Conservation (phyloP, 2,329 filamentous ascomycete species). For the Aspergillus sp. region DNA sequence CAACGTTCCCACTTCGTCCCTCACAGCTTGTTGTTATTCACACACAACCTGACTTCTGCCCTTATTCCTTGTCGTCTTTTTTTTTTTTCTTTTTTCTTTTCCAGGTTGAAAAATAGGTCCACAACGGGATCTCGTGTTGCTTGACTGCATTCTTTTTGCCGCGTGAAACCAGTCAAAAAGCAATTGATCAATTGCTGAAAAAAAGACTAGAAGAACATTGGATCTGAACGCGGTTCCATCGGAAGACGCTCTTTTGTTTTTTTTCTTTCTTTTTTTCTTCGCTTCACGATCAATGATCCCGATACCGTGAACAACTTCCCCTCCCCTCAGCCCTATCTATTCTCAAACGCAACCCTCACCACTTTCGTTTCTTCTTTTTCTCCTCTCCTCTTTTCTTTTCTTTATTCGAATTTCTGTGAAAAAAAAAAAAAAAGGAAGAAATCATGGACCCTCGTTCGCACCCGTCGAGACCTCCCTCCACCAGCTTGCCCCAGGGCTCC, state of each 20-base stretch:
- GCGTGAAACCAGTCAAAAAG: slow-evolving; percentile 5
- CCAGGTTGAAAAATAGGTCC: background rate
- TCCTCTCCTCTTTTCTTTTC: slow-evolving; percentile 5
- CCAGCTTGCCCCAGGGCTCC: slow-evolving; percentile 39
- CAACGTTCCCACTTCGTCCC: slow-evolving; percentile 5
- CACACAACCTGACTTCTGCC: slow-evolving; percentile 28
- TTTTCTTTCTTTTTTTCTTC: slow-evolving; percentile 4
- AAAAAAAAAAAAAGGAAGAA: too few relatives aligned
- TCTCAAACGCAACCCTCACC: slow-evolving; percentile 11
- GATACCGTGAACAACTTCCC: slow-evolving; percentile 20
- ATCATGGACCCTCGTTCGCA: slow-evolving; percentile 39
- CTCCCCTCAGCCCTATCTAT: slow-evolving; percentile 7
- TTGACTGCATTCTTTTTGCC: background rate
- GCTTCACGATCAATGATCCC: slow-evolving; percentile 28
- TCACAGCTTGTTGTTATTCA: slow-evolving; percentile 15
- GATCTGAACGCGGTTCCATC: slow-evolving; percentile 2
- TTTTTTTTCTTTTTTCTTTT: slow-evolving; percentile 4
- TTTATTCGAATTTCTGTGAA: too few relatives aligned
- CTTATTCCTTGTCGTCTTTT: slow-evolving; percentile 13
- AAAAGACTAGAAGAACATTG: slow-evolving; percentile 9
- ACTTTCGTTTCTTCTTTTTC: slow-evolving; percentile 10
- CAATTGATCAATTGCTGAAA: slow-evolving; percentile 8
- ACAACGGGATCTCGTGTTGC: background rate
- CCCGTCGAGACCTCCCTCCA: slow-evolving; percentile 39
- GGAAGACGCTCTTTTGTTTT: slow-evolving; percentile 10